Percentiles rank a stretch among this genome's conserved stretches.
Conservation (phyloP, 768 basidiomycete genomes). For the Suillus occidentalis region DNA sequence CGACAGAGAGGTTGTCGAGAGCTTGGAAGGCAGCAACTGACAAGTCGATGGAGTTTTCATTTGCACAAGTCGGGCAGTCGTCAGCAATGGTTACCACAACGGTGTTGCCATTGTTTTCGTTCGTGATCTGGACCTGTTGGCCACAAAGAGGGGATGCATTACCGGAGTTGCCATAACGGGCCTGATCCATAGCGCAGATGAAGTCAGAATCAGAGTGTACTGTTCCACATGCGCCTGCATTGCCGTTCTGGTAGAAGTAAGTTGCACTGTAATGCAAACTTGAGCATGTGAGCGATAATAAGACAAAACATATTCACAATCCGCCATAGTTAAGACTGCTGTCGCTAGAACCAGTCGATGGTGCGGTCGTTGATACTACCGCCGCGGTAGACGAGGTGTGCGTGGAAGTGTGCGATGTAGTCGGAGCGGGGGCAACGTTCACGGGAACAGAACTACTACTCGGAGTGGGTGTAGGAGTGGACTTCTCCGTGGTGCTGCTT, state of each 20-base stretch:
- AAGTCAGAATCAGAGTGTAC: conserved; percentile 53
- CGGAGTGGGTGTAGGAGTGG: background rate
- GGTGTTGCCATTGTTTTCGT: conserved; percentile 49
- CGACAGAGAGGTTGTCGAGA: conserved; percentile 50
- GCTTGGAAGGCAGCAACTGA: conserved; percentile 65
- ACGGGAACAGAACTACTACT: background rate
- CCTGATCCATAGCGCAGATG: conserved; percentile 64
- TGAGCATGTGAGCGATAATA: background rate
- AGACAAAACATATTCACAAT: conserved; percentile 36
- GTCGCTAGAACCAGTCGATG: conserved; percentile 10
- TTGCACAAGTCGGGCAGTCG: conserved; percentile 77
- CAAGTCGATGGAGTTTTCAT: conserved; percentile 69
- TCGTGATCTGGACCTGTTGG: conserved; percentile 59
- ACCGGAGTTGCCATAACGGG: conserved; percentile 50
- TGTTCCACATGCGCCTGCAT: conserved; percentile 78
- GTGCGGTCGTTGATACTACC: background rate
- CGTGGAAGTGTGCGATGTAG: background rate
- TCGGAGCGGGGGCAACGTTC: background rate
- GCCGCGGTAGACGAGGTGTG: background rate
- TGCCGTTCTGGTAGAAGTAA: conserved; percentile 69
- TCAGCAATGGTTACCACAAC: conserved; percentile 72
- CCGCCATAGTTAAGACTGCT: conserved; percentile 38
- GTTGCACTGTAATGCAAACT: conserved; percentile 46
- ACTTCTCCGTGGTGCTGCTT: background rate
- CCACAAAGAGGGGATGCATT: conserved; percentile 63